Conservation (phyloP, 805 yeast genomes). For the Saturnispora zaruensis region DNA sequence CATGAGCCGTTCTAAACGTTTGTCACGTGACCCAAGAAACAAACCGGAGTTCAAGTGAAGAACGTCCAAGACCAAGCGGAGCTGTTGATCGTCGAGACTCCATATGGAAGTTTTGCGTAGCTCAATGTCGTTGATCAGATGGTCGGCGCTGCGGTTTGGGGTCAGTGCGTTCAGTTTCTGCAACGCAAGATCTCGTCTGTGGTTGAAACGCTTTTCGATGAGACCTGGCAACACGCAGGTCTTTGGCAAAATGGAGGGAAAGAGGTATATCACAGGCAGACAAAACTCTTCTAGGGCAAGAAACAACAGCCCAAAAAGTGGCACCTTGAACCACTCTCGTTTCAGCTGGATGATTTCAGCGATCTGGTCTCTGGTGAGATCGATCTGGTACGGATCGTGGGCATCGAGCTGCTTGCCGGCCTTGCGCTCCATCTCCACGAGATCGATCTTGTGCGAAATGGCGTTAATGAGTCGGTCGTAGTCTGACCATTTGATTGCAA, state of each 20-base stretch:
- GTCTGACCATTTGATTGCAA: slow-evolving; percentile 12
- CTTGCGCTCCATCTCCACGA: slow-evolving; percentile 18
- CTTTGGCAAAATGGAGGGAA: slow-evolving; percentile 53
- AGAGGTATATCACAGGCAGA: slow-evolving; percentile 39
- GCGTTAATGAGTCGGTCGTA: slow-evolving; percentile 19
- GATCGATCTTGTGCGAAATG: slow-evolving; percentile 20
- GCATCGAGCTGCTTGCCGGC: slow-evolving; percentile 7
- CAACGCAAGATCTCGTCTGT: not conserved
- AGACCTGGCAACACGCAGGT: slow-evolving; percentile 48
- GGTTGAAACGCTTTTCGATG: slow-evolving; percentile 5
- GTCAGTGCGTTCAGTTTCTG: not conserved
- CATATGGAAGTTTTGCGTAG: not conserved
- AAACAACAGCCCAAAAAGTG: slow-evolving; percentile 48
- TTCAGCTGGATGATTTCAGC: slow-evolving; percentile 44
- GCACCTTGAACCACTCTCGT: slow-evolving; percentile 43
- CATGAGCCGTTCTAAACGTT: slow-evolving; percentile 1
- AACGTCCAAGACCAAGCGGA: not conserved
- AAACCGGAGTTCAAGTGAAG: not conserved
- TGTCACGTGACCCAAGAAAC: slow-evolving; percentile 7
- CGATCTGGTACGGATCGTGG: slow-evolving; percentile 12
- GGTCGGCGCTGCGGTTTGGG: not conserved
- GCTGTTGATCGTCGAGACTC: not conserved
- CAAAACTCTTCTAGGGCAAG: slow-evolving; percentile 50
- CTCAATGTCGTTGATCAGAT: not conserved
- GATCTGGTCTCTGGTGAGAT: slow-evolving; percentile 34